Base-by-base conservation (phyloP, 83 land plant genomes). In the Picea mariana region DNA sequence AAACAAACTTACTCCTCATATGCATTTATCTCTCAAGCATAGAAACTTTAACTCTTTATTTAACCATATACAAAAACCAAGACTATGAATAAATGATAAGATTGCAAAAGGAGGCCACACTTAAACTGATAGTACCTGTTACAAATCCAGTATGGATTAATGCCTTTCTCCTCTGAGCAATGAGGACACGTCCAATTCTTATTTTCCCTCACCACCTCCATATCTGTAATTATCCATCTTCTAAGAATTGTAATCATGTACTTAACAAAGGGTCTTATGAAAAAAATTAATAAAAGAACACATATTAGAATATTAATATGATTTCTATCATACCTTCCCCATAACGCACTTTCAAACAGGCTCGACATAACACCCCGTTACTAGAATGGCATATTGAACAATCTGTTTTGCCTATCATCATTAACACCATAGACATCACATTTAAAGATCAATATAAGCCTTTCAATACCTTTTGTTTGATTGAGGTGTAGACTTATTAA, bases 141-240 rank as follows among this genome's bases (percentile, higher is more conserved):
- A 73, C 93, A 91, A 44, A 91, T 91, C 93, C 93, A 91, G 63
- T 84, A 84, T 5, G 88, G 87, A 18, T 84, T 85, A 5, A 52
- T 62, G 42, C 93, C 93, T 85, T 91, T 84, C 20, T 81, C 87
- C 71, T 88, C 93, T 27, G 81, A 82, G 77, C 93, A 91, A 75
- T 91, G 93, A 58, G 93, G 93, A 58, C 93, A 91, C 78, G 85
- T 81, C 93, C 93, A 91, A 0, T 88, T 61, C n/a, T 80, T 82
- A 65, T 88, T 86, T 63, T 63, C 31, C 68, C 81, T 88, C 61
- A 88, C 91, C 59, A 86, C 91, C 58, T 91, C 93, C 73, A 91
- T 82, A 31, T 91, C 93, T 91, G 79, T 2, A 24, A 71, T 34
- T 15, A 69, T 21, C 24, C 40, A 38, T 12, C 9, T 27, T 72